A percentile compares a stretch with the other conserved stretches of the same genome.
Evolutionary conservation across 768 basidiomycete species (phyloP).

Genomic region (Lentinula raphanica): DNA sequence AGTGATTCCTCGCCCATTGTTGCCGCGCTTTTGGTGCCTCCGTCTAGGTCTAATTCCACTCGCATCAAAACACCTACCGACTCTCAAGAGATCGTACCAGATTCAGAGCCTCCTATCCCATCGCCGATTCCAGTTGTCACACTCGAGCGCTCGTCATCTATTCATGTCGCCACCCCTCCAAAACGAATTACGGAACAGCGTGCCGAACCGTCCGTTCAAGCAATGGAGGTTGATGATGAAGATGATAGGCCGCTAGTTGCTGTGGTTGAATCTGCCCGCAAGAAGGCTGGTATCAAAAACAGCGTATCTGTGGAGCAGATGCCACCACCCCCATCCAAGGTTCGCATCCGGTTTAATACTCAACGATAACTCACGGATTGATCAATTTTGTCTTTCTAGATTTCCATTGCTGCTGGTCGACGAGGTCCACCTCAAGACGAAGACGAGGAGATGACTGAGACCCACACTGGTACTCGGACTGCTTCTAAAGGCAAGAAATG

Average conservation of each 20-base stretch:
- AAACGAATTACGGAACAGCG: not conserved
- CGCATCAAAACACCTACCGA: not conserved
- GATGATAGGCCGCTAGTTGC: not conserved
- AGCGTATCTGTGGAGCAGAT: not conserved
- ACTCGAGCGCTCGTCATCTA: not conserved
- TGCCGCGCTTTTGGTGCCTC: too few relatives aligned
- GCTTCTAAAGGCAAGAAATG: not conserved
- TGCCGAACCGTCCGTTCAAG: not conserved
- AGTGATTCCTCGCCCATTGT: not conserved
- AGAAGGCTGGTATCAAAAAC: not conserved
- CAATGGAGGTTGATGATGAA: not conserved
- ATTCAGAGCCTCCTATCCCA: conserved; percentile 4
- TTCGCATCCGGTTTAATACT: too few relatives aligned
- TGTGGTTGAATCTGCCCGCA: not conserved
- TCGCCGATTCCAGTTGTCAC: not conserved
- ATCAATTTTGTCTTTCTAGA: too few relatives aligned
- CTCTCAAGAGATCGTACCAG: conserved; percentile 1
- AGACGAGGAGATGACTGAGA: not conserved
- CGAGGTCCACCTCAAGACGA: too few relatives aligned
- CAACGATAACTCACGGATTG: too few relatives aligned
- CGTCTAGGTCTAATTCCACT: too few relatives aligned
- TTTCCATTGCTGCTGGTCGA: too few relatives aligned
- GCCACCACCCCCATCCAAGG: not conserved
- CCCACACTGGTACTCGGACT: not conserved
- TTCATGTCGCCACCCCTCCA: not conserved